Conservation (phyloP, 352 stramenopile genomes). For the Globisporangium camurandrum region DNA sequence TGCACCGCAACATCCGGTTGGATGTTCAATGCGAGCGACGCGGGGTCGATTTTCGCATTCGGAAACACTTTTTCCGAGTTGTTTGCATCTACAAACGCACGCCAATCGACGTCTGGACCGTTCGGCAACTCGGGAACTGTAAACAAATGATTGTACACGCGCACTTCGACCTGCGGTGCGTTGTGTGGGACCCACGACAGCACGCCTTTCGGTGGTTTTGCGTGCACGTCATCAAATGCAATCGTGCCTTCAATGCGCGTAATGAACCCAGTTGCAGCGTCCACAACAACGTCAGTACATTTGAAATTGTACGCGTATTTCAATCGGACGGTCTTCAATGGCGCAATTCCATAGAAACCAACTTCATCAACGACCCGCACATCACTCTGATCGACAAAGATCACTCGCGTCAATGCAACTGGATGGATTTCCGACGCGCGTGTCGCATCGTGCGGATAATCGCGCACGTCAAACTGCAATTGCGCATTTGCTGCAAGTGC, state of each 20-base stretch:
- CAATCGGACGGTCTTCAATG: constrained; percentile 93
- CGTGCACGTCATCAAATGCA: constrained; percentile 68
- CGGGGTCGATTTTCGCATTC: constrained; percentile 86
- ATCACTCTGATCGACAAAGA: constrained; percentile 73
- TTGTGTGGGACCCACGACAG: constrained; percentile 93
- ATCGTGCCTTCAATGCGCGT: constrained; percentile 55
- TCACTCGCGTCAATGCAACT: constrained; percentile 45
- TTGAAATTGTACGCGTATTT: constrained; percentile 95
- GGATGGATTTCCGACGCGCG: constrained; percentile 53
- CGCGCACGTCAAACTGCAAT: constrained; percentile 44
- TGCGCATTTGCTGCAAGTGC: constrained; percentile 25
- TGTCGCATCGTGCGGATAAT: constrained; percentile 69
- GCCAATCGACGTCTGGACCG: constrained; percentile 64
- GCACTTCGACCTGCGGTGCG: constrained; percentile 83
- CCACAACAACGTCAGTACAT: constrained; percentile 85
- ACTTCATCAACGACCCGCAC: constrained; percentile 50
- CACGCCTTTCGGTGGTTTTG: constrained; percentile 89
- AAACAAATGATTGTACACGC: constrained; percentile 97
- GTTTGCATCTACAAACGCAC: constrained; percentile 77
- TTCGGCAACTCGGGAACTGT: constrained; percentile 83
- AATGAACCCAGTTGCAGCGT: constrained; percentile 34
- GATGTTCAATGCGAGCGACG: constrained; percentile 46
- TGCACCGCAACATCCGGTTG: constrained; percentile 85
- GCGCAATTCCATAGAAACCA: constrained; percentile 94
- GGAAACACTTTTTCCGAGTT: constrained; percentile 78